Conservation (phyloP, 192 early-diverging fungal genomes). For the Physocladia obscura region DNA sequence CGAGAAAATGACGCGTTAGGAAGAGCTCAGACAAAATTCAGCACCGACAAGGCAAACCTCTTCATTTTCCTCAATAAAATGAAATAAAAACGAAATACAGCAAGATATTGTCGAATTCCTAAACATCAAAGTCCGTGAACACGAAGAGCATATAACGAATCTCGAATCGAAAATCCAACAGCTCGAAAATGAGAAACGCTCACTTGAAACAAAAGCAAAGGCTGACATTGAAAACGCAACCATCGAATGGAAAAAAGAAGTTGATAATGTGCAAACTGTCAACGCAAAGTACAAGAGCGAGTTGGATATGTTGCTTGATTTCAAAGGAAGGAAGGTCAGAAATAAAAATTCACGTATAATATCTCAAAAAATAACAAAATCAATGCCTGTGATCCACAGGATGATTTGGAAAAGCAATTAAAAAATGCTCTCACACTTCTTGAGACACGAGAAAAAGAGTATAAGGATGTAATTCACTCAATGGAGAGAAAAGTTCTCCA, state of each 20-base stretch:
- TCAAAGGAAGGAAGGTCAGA: conserved; percentile 50
- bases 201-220: conserved; percentile 37
- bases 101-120: conserved; percentile 70
- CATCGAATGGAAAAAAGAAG: conserved; percentile 31
- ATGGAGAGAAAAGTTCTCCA: conserved; percentile 63
- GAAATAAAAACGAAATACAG: conserved; percentile 23
- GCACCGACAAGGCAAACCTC: conserved; percentile 54
- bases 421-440: conserved; percentile 35
- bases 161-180: conserved; percentile 39
- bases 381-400: conserved; percentile 28
- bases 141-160: conserved; percentile 52
- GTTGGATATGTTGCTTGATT: conserved; percentile 49
- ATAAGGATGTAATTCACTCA: conserved; percentile 52
- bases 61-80: background rate
- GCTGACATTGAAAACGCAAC: conserved; percentile 34
- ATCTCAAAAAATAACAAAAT: too few species aligned
- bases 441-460: conserved; percentile 50
- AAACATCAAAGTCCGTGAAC: conserved; percentile 63
- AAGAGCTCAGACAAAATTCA: conserved; percentile 52
- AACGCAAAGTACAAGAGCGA: conserved; percentile 49
- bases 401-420: conserved; percentile 52
- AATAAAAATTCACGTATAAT: too few species aligned
- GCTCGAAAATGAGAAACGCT: conserved; percentile 51
- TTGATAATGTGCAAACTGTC: conserved; percentile 40
- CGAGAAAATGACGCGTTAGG: conserved; percentile 53